Percentiles rank a stretch among this genome's conserved stretches.
Conservation (phyloP, 495 filamentous ascomycete species). For the Coniosporium apollinis region DNA sequence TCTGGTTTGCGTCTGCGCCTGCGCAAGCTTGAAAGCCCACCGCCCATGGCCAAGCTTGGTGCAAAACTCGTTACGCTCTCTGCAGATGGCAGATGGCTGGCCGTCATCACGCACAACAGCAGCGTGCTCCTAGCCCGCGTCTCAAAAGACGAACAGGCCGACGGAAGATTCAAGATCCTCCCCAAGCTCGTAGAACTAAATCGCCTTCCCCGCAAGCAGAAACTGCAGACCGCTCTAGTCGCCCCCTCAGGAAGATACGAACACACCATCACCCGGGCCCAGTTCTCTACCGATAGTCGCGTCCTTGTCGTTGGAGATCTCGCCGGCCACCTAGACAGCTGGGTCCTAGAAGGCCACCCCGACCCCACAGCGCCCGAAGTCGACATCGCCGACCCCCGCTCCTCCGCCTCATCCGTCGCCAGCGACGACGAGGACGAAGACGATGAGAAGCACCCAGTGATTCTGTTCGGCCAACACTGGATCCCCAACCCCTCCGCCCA, state of each 20-base stretch:
- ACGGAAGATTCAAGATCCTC: constrained; percentile 28
- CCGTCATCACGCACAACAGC: constrained; percentile 33
- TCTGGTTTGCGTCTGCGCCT: constrained; percentile 37
- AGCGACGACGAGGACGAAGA: constrained; percentile 30
- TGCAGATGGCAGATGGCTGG: constrained; percentile 39
- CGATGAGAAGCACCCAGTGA: constrained; percentile 7
- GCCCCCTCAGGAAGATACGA: constrained; percentile 67
- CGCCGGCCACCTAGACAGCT: constrained; percentile 74
- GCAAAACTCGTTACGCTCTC: constrained; percentile 45
- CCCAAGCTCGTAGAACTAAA: constrained; percentile 34
- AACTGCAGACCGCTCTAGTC: constrained; percentile 27
- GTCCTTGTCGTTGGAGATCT: constrained; percentile 66
- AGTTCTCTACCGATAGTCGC: constrained; percentile 68
- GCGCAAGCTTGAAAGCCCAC: constrained; percentile 45
- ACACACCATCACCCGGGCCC: constrained; percentile 50
- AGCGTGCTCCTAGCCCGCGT: constrained; percentile 32
- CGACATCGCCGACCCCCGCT: constrained; percentile 16
- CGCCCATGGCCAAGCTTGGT: constrained; percentile 29
- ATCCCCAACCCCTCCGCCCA: constrained; percentile 43
- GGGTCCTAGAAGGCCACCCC: constrained; percentile 45
- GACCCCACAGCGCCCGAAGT: constrained; percentile 22
- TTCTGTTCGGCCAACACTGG: constrained; percentile 39
- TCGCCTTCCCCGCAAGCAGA: constrained; percentile 36
- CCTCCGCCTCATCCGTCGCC: constrained; percentile 36
- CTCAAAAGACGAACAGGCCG: constrained; percentile 18